A percentile compares a stretch with the other conserved stretches of the same genome.
Evolutionary conservation across 2,329 filamentous ascomycete genomes (phyloP).

Genomic region (Cephalotrichum gorgonifer): DNA sequence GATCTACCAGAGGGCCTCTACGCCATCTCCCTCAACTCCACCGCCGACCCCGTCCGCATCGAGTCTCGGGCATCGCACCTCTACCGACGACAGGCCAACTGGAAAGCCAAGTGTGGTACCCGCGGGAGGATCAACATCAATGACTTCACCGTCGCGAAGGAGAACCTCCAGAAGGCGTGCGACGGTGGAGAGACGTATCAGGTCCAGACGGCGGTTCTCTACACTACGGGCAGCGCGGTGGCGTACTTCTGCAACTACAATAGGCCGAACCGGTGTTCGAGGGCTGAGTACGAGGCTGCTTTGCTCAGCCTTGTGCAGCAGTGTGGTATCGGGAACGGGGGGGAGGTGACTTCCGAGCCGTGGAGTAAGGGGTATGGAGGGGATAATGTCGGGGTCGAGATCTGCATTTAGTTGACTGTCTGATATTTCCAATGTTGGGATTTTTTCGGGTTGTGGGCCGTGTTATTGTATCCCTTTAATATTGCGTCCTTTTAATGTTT

Average conservation of each 20-base stretch:
- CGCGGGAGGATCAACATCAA: slow-evolving; percentile 7
- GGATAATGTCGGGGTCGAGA: slow-evolving; percentile 1
- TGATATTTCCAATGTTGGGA: too few relatives aligned
- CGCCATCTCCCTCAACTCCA: background rate
- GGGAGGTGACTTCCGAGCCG: background rate
- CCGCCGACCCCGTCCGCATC: background rate
- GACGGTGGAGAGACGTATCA: slow-evolving; percentile 4
- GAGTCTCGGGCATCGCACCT: background rate
- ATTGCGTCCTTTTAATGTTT: too few relatives aligned
- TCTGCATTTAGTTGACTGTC: slow-evolving; percentile 1
- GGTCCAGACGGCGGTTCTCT: slow-evolving; percentile 6
- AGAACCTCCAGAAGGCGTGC: slow-evolving; percentile 7
- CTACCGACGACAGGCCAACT: background rate
- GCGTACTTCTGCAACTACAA: slow-evolving; percentile 10
- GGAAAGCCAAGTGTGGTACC: slow-evolving; percentile 4
- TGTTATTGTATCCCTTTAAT: too few relatives aligned
- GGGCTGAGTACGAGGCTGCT: slow-evolving; percentile 7
- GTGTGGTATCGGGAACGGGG: background rate
- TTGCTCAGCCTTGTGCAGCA: background rate
- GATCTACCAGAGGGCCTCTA: slow-evolving; percentile 1
- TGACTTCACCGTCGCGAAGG: slow-evolving; percentile 8
- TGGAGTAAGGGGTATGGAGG: background rate
- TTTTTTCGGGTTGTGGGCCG: too few relatives aligned
- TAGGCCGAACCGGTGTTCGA: slow-evolving; percentile 6
- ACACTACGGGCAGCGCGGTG: slow-evolving; percentile 4